Evolutionary conservation across 345 rosid species (phyloP), one percentile per base, ranked within the genome.

Genomic region (Hibiscus mutabilis): DNA sequence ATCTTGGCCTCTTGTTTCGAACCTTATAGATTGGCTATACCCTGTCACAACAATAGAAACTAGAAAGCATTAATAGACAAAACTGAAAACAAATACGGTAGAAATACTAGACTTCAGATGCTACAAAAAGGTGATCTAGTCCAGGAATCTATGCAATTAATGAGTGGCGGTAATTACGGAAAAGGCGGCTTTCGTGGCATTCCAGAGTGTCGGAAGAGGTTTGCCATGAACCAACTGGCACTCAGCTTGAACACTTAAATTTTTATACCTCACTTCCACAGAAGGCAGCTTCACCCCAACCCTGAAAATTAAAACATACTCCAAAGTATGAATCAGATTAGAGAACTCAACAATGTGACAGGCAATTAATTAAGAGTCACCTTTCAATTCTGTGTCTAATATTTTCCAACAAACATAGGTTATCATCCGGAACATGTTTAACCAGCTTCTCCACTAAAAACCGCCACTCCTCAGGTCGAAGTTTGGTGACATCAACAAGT

Each of bases 1-100:
- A 88, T 74, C 79, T 77, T 83, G 55, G 81, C 75, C 70, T 65
- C 78, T 19, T 68, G 79, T 53, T 67, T 74, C 62, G 84, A 8
- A 76, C 83, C 70, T 2, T 4, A 49, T 13, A 67, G 15, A 49
- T 67, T 44, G 53, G 35, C n/a, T 3, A 65, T 13, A 65, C 69
- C 33, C 69, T 65, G 69, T 61, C 15, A 61, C 25, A 61, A n/a
- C 14, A 35, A 0, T n/a, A 57, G 25, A 61, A 9, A 55, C 59
- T 18, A 7, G 12, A 55, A 55, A 31, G 6, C 22, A 60, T 60
- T 31, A 29, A n/a, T 33, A 35, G 35, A 61, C 1, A 3, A 33
- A 55, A 18, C 46, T 21, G 29, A 53, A 53, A 53, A 53, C 58
- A 53, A 6, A 53, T 19, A 53, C 24, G 8, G 11, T 8, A 40